Base-by-base conservation (phyloP, 768 basidiomycete genomes). In the Trametes sanguinea region DNA sequence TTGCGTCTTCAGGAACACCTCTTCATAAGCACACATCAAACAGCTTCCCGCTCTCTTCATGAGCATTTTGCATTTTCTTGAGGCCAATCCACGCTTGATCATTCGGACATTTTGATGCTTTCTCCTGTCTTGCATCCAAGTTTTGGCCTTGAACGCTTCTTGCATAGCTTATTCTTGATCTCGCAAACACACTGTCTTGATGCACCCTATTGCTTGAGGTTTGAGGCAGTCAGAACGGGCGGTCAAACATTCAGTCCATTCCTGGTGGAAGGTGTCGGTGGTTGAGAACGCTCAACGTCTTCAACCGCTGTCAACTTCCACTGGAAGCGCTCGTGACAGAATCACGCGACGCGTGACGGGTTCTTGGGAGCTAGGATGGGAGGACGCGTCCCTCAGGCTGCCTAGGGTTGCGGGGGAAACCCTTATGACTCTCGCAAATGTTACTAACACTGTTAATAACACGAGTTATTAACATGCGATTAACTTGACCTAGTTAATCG, bases 231-330 rank as follows among this genome's bases (percentile, higher is more conserved):
- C 35, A 37, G 35, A 22, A 44, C 56, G 48, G 29, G 43, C 57
- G 32, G 6, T 51, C 35, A 37, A 11, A 37, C 35, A 37, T 37
- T 51, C 46, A 57, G 17, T 40, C 35, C 9, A 33, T 48, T 11
- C 48, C 50, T 58, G 47, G 27, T 58, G 48, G 57, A 58, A 42
- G 57, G 17, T 51, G 57, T 50, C 51, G 57, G 57, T 58, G 57
- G 42, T 58, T 11, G 17, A 58, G 47, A 58, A 37, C 14, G 35
- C 57, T 58, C 17, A 58, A 47, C 48, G 37, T 22, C n/a, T 30
- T 13, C 9, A 27, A 42, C 51, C 57, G 17, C 57, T 47, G n/a
- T 17, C 57, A 58, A 50, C 48, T 32, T 58, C 57, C 48, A 42
- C 30, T 1, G 4, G 6, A n/a, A 58, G 57, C 57, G 47, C 57